A percentile compares a stretch with the other conserved stretches of the same genome.
Evolutionary conservation across 2,329 filamentous ascomycete species (phyloP).

Genomic region (Pseudocercospora vitis): DNA sequence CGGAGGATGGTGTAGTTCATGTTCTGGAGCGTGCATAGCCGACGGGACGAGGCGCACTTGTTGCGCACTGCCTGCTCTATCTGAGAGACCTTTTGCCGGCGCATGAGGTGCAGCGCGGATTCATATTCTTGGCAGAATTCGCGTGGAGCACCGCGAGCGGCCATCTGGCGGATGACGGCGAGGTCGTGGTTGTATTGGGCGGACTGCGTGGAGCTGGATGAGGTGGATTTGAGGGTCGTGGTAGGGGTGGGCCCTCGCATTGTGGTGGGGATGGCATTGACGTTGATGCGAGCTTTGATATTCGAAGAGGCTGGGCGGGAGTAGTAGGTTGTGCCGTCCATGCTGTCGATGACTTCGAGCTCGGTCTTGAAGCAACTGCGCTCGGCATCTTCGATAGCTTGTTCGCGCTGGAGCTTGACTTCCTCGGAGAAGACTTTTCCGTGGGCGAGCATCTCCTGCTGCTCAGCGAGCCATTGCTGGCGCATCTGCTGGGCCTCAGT

Average conservation of each 20-base stretch:
- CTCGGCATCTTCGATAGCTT: slow-evolving; percentile 1
- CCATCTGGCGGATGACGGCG: neutral
- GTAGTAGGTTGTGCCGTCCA: neutral
- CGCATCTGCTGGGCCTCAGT: neutral
- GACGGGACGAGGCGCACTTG: neutral
- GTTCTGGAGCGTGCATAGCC: neutral
- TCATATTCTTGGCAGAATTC: neutral
- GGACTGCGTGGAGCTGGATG: neutral
- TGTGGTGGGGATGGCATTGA: neutral
- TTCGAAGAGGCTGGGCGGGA: neutral
- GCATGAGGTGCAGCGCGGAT: neutral
- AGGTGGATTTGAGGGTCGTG: neutral
- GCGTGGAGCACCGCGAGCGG: neutral
- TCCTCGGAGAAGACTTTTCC: neutral
- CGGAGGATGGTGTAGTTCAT: slow-evolving; percentile 7
- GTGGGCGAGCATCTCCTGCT: neutral
- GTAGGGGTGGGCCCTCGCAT: neutral
- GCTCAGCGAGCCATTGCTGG: neutral
- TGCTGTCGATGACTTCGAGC: neutral
- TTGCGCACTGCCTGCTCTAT: neutral
- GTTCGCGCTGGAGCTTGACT: neutral
- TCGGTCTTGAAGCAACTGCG: neutral
- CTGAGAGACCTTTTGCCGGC: neutral
- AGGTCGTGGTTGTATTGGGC: neutral
- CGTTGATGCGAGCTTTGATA: neutral